Evolutionary conservation across 2,329 filamentous ascomycete genomes (phyloP), one percentile per base, ranked within the genome.

Genomic region (Trichoderma sp.): DNA sequence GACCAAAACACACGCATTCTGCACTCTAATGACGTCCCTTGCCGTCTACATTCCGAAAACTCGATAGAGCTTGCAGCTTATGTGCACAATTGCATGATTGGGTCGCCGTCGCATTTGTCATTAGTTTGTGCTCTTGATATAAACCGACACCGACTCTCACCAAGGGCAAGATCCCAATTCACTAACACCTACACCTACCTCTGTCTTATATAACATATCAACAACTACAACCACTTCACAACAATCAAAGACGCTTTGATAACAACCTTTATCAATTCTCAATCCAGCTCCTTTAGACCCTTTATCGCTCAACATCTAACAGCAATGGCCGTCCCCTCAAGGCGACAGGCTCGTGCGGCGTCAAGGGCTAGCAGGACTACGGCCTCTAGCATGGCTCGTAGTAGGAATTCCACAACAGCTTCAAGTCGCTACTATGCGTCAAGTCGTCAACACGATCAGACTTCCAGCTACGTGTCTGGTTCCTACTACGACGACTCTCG

Each of bases 11-110:
- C 58, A 59, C 58, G 55, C 68, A 62, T 70, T 57, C 68, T 70
- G 68, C 68, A 61, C 36, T 55, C 47, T 55, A 39, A 64, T 64
- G 59, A 70, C 59, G 59, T 70, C 68, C 68, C 28, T 57, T 58
- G 47, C 47, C 59, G 47, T 57, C 68, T 13, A 30, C 20, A 55
- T 63, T 58, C 47, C 61, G 23, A 57, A 70, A 58, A 53, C 23
- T 70, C 68, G 68, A 70, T 70, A 70, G 68, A 70, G 68, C 68
- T 70, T 70, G 68, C 68, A 70, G 68, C 47, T 70, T 69, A 69
- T 69, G 67, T 36, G 67, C 55, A 50, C 57, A 69, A 62, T 69
- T 69, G 67, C 57, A 62, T 69, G 67, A 69, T 58, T 69, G 67
- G 66, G 55, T 68, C 30, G 26, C n/a, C n/a, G 50, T 50, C 39